These are phyloP conservation scores for Gracilariopsis chorda DNA, from an alignment of 23 red algal genomes.

Conservation along the genomic window DNA sequence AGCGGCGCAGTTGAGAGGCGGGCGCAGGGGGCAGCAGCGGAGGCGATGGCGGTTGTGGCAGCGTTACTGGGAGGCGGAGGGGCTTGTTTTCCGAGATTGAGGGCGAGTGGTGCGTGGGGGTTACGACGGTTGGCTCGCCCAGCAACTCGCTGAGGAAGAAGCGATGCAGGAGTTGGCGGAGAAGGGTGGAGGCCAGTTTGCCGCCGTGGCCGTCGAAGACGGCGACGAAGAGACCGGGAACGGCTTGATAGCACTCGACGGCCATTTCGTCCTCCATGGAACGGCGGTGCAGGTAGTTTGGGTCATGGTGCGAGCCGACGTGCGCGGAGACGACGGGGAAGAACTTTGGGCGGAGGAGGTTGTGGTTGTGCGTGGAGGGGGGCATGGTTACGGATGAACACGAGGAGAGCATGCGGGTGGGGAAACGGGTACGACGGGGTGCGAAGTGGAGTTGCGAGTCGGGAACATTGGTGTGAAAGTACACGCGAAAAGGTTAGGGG, in stretches of 20 bases:
- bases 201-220: constrained; percentile 95
- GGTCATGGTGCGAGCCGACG: constrained; percentile 75
- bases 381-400: not conserved
- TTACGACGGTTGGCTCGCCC: not conserved
- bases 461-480: no score
- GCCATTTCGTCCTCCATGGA: constrained; percentile 90
- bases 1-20: not conserved
- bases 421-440: no score
- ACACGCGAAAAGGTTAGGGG: no score
- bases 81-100: not conserved
- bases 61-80: not conserved
- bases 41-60: not conserved
- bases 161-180: constrained; percentile 62
- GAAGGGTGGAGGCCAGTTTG: constrained; percentile 34
- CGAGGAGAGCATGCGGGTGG: no score
- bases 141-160: constrained; percentile 65
- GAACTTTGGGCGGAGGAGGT: not conserved
- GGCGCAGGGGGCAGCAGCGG: not conserved
- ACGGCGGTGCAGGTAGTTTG: constrained; percentile 72
- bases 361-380: not conserved
- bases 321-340: not conserved
- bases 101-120: not conserved
- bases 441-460: no score
- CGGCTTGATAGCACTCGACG: constrained; percentile 44
- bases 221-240: constrained; percentile 77